Base-by-base conservation (phyloP, 1,139 yeast species). In the Sporopachydermia cereana region DNA sequence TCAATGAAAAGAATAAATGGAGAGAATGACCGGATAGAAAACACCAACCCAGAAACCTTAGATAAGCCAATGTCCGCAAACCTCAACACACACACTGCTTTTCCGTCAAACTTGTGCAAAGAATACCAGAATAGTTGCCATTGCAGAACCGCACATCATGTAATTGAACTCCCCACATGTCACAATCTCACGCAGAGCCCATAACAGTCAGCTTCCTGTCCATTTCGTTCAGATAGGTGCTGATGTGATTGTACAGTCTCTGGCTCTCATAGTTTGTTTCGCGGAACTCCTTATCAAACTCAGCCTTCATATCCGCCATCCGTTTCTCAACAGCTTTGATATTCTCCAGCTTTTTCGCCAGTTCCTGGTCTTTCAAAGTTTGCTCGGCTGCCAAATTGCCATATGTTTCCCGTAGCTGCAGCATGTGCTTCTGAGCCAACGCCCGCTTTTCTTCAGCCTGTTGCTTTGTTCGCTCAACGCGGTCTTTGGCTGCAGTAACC, bases 261-360 rank as follows among this genome's bases (percentile, higher is more conserved):
- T 73, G 72, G 36, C 78, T 67, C 52, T 79, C 83, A 44, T 68
- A 57, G 46, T 72, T 74, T 9, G 79, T 71, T 36, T 69, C 74
- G 48, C 72, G 68, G 48, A 71, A 69, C 51, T 82, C 89, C 41
- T 58, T 59, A 48, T 77, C 79, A 49, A 72, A 73, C 20, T 69
- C 71, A 36, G 60, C 61, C 49, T 67, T 63, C 54, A 71, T 56
- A 22, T 65, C 66, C 20, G 61, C 58, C 52, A 76, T 74, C 49
- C 68, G 69, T 43, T 64, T 63, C 55, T 76, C 77, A 42, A 77
- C 67, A 36, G 66, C 67, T 29, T 64, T 61, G 30, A 78, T 76
- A 45, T 67, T 67, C 34, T 67, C 69, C 55, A 67, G 68, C 57
- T 69, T 71, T 52, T 67, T 66, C 45, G 67, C 69, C 50, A 76